These are phyloP conservation scores for Solanum bukasovii DNA, from an alignment of 257 asterid genomes.

Conservation along the genomic window DNA sequence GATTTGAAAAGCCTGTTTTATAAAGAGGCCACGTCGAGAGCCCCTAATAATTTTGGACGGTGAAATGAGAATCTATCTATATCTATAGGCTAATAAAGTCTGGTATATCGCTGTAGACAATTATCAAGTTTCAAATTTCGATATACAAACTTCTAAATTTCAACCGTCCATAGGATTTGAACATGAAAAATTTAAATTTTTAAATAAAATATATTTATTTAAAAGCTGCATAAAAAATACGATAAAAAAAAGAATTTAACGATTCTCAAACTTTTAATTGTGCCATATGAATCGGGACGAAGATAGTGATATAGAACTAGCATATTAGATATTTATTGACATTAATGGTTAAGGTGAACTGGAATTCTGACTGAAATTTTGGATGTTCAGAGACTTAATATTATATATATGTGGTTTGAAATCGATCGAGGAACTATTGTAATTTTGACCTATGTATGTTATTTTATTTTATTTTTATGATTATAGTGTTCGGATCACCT, in stretches of 20 bases:
- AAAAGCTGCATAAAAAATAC: background rate
- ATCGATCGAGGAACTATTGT: background rate
- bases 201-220: too few species aligned
- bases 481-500: too few species aligned
- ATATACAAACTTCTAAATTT: too few species aligned
- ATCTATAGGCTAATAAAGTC: background rate
- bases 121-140: too few species aligned
- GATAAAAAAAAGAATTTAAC: accelerated
- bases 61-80: background rate
- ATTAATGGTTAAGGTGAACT: background rate
- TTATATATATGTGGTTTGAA: background rate
- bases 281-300: too few species aligned
- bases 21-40: background rate
- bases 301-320: background rate
- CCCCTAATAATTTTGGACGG: background rate
- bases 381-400: background rate
- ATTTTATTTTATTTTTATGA: too few species aligned
- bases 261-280: too few species aligned
- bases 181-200: too few species aligned
- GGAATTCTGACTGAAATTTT: background rate
- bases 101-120: background rate
- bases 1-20: background rate
- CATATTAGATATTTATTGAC: background rate
- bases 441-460: background rate
- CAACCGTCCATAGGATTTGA: too few species aligned